phyloP scores from a whole-genome alignment of 495 filamentous ascomycete genomes.

The Pyrenula massariospora region DNA sequence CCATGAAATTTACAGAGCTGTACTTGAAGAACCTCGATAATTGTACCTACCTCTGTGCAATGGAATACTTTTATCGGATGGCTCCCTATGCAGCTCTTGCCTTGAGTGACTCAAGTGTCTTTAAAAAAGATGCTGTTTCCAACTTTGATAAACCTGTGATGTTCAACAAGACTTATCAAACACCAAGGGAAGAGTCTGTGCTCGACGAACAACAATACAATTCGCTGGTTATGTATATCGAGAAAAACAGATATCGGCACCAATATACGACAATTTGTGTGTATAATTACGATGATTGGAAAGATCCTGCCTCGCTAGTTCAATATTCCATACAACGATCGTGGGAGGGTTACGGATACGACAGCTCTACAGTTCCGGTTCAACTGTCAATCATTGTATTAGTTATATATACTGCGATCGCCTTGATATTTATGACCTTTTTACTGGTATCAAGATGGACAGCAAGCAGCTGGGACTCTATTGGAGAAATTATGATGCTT shows the following conservation, averaged over 20 bases:
- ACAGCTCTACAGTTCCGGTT: not conserved
- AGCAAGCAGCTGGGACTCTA: not conserved
- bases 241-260: not conserved
- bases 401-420: not conserved
- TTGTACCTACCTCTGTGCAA: not conserved
- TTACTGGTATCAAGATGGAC: not conserved
- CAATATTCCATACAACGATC: not conserved
- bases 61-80: not conserved
- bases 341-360: not conserved
- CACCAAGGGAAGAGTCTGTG: not conserved
- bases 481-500: not conserved
- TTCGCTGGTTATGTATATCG: not conserved
- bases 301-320: not conserved
- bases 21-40: not conserved
- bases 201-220: not conserved
- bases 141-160: not conserved
- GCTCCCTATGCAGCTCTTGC: not conserved
- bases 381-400: not conserved
- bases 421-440: not conserved
- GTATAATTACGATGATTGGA: not conserved
- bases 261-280: not conserved
- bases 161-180: not conserved
- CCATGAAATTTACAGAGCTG: not conserved
- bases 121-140: not conserved
- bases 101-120: not conserved